Conservation (phyloP, 257 asterid genomes). For the Anisodus tanguticus region DNA sequence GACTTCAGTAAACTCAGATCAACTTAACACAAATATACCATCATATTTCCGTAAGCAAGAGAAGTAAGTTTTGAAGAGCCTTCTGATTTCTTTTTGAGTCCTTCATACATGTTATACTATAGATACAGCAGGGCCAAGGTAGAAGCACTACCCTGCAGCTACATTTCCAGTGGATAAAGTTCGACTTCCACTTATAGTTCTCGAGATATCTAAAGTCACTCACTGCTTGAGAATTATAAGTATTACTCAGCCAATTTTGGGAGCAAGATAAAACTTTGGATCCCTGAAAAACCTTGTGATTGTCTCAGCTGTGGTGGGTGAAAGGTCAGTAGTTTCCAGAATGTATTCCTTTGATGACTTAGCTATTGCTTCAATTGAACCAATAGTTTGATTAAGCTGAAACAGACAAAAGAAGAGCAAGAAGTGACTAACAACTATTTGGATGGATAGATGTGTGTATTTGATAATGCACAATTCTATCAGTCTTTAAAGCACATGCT, state of each 20-base stretch:
- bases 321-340: slow-evolving; percentile 82
- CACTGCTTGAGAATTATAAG: neutral
- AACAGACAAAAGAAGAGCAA: neutral
- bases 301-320: slow-evolving; percentile 82
- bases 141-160: neutral
- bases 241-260: slow-evolving; percentile 52
- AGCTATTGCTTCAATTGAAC: slow-evolving; percentile 93
- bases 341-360: slow-evolving; percentile 82
- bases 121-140: neutral
- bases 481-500: neutral
- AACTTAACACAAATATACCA: neutral
- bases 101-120: neutral
- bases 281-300: slow-evolving; percentile 83
- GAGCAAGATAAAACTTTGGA: slow-evolving; percentile 74
- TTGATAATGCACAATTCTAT: neutral
- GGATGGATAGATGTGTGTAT: neutral
- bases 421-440: neutral
- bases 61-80: slow-evolving; percentile 6
- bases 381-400: slow-evolving; percentile 91
- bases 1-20: neutral
- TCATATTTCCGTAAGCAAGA: neutral
- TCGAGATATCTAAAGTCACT: neutral
- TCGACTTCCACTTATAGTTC: slow-evolving; percentile 15
- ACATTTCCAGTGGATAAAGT: neutral
- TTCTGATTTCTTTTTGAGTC: slow-evolving; percentile 8